These are phyloP conservation scores for Dothistroma septosporum DNA, from an alignment of 2,329 filamentous ascomycete species.

Conservation along the genomic window DNA sequence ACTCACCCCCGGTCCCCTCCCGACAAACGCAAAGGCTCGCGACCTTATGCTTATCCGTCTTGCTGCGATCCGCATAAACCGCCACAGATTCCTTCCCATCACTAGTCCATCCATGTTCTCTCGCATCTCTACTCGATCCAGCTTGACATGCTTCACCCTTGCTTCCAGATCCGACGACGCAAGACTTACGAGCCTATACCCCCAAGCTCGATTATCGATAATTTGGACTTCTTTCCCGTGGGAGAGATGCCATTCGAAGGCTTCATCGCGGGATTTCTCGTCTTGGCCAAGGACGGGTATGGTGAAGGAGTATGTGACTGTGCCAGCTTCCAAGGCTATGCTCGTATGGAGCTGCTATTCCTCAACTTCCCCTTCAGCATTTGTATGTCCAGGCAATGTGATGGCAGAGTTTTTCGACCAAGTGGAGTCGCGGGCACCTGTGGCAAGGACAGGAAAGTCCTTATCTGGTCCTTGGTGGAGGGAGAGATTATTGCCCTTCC, in stretches of 20 bases:
- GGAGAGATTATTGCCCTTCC: slow-evolving; percentile 12
- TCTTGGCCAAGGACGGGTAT: slow-evolving; percentile 5
- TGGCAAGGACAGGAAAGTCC: slow-evolving; percentile 4
- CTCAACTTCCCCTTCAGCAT: not conserved
- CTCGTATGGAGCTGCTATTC: slow-evolving; percentile 3
- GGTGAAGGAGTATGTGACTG: slow-evolving; percentile 10
- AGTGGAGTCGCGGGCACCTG: slow-evolving; percentile 2
- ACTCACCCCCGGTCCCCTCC: slow-evolving; percentile 11
- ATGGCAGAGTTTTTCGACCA: slow-evolving; percentile 9
- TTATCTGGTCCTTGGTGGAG: slow-evolving; percentile 10
- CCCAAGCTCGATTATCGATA: slow-evolving; percentile 15
- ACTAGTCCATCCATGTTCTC: slow-evolving; percentile 8
- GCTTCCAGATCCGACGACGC: not conserved
- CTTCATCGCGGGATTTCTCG: slow-evolving; percentile 11
- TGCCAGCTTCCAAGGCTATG: not conserved
- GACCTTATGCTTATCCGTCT: slow-evolving; percentile 18
- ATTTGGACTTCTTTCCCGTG: slow-evolving; percentile 19
- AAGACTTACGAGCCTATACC: slow-evolving; percentile 21
- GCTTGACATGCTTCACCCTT: slow-evolving; percentile 4
- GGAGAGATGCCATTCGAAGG: slow-evolving; percentile 20
- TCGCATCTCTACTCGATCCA: slow-evolving; percentile 4
- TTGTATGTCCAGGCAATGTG: slow-evolving; percentile 8
- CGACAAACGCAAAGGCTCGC: slow-evolving; percentile 17
- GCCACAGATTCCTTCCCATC: slow-evolving; percentile 22
- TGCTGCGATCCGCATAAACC: slow-evolving; percentile 19